Evolutionary conservation across 371 early-diverging fungal species (phyloP).

Genomic region (Mortierella sp.): DNA sequence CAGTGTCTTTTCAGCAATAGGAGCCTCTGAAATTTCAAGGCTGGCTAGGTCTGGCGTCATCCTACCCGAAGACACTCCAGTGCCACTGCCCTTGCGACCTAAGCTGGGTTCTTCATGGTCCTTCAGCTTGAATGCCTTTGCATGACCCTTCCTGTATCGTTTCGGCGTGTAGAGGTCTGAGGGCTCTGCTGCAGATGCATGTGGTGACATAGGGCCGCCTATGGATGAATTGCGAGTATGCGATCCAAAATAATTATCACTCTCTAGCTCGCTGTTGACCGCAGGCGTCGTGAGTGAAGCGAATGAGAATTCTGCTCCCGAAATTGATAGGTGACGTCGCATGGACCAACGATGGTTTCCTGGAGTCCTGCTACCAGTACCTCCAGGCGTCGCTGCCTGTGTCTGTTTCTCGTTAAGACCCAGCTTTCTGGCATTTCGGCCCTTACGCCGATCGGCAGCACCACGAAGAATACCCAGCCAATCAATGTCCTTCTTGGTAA

Average conservation of each 20-base stretch:
- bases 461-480: constrained; percentile 77
- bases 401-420: constrained; percentile 63
- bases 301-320: constrained; percentile 49
- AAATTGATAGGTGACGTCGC: constrained; percentile 59
- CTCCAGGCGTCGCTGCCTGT: constrained; percentile 63
- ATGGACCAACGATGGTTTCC: constrained; percentile 53
- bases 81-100: constrained; percentile 28
- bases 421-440: constrained; percentile 57
- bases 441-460: constrained; percentile 56
- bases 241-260: constrained; percentile 52
- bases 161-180: constrained; percentile 25
- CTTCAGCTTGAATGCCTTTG: constrained; percentile 62
- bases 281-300: constrained; percentile 42
- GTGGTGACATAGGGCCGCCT: constrained; percentile 57
- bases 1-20: constrained; percentile 1
- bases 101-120: constrained; percentile 58
- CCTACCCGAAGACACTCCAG: constrained; percentile 9
- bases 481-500: constrained; percentile 75
- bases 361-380: constrained; percentile 62
- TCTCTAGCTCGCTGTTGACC: constrained; percentile 28
- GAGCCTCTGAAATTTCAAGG: constrained; percentile 33
- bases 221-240: constrained; percentile 22
- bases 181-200: constrained; percentile 10
- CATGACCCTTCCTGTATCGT: constrained; percentile 14
- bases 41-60: constrained; percentile 29